These are phyloP conservation scores for Clarkia xantiana DNA, from an alignment of 345 rosid genomes.

Conservation along the genomic window DNA sequence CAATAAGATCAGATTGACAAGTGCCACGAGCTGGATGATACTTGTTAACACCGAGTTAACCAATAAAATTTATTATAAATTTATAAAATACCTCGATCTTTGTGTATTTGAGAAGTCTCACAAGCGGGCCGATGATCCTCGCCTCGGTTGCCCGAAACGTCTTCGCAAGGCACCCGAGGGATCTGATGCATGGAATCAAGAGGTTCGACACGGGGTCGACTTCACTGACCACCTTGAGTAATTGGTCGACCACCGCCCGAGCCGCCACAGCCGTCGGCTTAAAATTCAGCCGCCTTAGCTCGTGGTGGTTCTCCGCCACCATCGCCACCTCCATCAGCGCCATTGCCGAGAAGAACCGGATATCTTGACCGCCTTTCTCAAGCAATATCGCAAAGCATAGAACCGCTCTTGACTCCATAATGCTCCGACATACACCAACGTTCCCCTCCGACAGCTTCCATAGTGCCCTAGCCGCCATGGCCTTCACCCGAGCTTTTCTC, in stretches of 20 bases:
- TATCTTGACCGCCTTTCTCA: conserved; percentile 55
- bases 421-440: conserved; percentile 33
- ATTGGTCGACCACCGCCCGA: conserved; percentile 46
- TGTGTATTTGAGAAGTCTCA: conserved; percentile 47
- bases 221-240: conserved; percentile 31
- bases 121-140: conserved; percentile 45
- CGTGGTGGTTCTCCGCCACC: conserved; percentile 43
- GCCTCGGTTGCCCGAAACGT: conserved; percentile 63
- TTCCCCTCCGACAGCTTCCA: conserved; percentile 59
- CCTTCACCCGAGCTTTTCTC: conserved; percentile 51
- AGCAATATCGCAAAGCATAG: conserved; percentile 50
- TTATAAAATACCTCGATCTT: conserved; percentile 21
- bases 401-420: conserved; percentile 60
- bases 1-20: no score
- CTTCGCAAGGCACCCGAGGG: conserved; percentile 55
- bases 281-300: conserved; percentile 48
- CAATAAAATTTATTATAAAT: no score
- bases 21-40: no score
- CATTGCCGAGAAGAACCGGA: conserved; percentile 41
- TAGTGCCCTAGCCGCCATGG: conserved; percentile 67
- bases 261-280: conserved; percentile 64
- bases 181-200: conserved; percentile 35
- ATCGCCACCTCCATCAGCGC: conserved; percentile 66
- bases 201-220: conserved; percentile 28
- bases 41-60: no score